These are phyloP conservation scores for Sextonia rubra DNA, from an alignment of 164 flowering plant genomes.

Conservation along the genomic window DNA sequence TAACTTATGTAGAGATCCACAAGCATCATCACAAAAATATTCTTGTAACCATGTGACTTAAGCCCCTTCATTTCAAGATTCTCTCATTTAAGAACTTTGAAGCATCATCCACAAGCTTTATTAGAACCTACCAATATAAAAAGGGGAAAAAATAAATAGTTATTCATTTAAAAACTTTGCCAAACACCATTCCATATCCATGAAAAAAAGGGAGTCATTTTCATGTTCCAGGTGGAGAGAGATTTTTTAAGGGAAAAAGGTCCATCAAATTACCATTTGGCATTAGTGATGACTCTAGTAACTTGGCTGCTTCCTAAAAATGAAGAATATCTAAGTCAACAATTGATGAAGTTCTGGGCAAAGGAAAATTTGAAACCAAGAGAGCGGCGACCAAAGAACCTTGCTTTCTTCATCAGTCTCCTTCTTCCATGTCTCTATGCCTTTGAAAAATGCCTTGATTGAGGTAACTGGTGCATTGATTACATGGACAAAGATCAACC, in stretches of 20 bases:
- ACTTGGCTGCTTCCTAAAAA: constrained; percentile 51
- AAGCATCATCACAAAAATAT: too few species aligned
- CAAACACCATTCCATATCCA: background rate
- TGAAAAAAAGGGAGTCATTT: background rate
- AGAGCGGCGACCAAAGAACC: background rate
- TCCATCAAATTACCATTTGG: constrained; percentile 21
- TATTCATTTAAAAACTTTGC: too few species aligned
- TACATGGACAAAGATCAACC: too few species aligned
- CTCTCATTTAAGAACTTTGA: background rate
- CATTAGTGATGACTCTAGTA: constrained; percentile 36
- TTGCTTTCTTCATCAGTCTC: constrained; percentile 57
- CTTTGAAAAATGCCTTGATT: constrained; percentile 56
- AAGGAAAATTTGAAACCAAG: background rate
- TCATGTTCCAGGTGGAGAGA: background rate
- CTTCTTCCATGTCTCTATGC: constrained; percentile 75
- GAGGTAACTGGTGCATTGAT: too few species aligned
- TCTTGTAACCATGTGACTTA: background rate
- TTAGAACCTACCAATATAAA: too few species aligned
- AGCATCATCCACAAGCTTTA: too few species aligned
- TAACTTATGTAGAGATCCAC: too few species aligned
- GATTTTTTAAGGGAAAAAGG: too few species aligned
- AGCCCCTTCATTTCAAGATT: too few species aligned
- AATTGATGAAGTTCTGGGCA: too few species aligned
- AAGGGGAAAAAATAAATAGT: too few species aligned
- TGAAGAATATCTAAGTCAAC: constrained; percentile 1